Base-by-base conservation (phyloP, 2,329 filamentous ascomycete species). In the Clarireedia sp. region DNA sequence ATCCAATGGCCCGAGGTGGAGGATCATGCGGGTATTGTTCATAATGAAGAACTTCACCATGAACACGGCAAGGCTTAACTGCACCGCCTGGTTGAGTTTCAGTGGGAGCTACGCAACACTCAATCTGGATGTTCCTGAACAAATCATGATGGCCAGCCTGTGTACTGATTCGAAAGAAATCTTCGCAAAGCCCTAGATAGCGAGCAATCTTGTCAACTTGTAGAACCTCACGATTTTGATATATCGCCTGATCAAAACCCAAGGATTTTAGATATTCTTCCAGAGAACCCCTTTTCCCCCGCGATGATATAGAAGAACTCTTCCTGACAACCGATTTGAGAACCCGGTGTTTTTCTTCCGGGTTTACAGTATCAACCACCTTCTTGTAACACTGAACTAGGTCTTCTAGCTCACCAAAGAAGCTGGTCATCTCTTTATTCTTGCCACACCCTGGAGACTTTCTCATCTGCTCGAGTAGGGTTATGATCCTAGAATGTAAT, bases 31-130 rank as follows among this genome's bases (percentile, higher is more conserved):
- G 21, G n/a, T 54, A 4, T 44, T 45, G 19, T 3, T 59, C 55
- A 29, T 62, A 57, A n/a, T 38, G 54, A 3, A 57, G 19, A 3
- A 59, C 70, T 59, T 79, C 76, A 3, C 75, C 75, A 57, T 80
- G 76, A 19, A 78, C 67, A 48, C 68, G 71, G 21, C 56, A 59
- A 41, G 2, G 17, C 6, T 23, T 19, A 2, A 3, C 12, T 38
- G 46, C 40, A 9, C 59, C 57, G 23, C 14, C 2, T 9, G 51
- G 57, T n/a, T 38, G 8, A 12, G 14, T 43, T n/a, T 23, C 1
- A 5, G 51, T n/a, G 21, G 24, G 38, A 2, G 53, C 47, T 2
- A 19, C 6, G 19, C 36, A 43, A 8, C 21, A 14, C 21, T 48
- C 36, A 16, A 59, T 38, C n/a, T 17, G 26, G 8, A 59, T 45